Percentiles rank a stretch among this genome's conserved stretches.
These are phyloP conservation scores for Drosera spatulata DNA, from an alignment of 179 eudicot genomes.

Conservation along the genomic window DNA sequence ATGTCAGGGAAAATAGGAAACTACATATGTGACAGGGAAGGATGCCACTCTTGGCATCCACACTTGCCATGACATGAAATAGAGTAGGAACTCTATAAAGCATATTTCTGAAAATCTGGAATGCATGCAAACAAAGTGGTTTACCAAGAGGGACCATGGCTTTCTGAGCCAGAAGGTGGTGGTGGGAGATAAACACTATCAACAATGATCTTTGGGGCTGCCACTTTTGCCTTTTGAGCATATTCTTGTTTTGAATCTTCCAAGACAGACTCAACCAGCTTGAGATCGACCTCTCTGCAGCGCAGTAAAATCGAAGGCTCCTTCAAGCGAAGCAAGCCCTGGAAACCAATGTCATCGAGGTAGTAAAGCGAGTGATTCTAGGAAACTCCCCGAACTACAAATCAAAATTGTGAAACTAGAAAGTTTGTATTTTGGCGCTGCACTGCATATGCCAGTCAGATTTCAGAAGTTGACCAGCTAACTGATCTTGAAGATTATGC, in stretches of 20 bases:
- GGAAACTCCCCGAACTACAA: too few relatives aligned
- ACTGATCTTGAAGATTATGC: too few relatives aligned
- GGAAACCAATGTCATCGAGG: not conserved
- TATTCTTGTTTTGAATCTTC: conserved; percentile 46
- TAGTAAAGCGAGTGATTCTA: too few relatives aligned
- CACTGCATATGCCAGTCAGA: too few relatives aligned
- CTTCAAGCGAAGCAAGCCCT: conserved; percentile 45
- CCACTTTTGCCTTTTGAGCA: conserved; percentile 32
- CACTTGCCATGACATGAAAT: not conserved
- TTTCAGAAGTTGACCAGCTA: too few relatives aligned
- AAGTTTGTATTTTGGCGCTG: too few relatives aligned
- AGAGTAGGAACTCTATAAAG: not conserved
- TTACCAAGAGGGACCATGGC: conserved; percentile 42
- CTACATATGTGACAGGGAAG: not conserved
- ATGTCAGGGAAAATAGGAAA: too few relatives aligned
- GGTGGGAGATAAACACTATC: conserved; percentile 58
- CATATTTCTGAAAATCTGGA: not conserved
- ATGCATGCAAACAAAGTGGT: not conserved
- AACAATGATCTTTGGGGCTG: conserved; percentile 27
- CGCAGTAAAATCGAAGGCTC: conserved; percentile 49
- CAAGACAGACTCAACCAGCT: conserved; percentile 32
- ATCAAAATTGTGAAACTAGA: too few relatives aligned
- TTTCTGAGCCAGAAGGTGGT: conserved; percentile 31
- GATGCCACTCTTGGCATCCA: not conserved
- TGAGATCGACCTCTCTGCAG: conserved; percentile 48